Evolutionary conservation across 2,329 filamentous ascomycete genomes (phyloP).

Genomic region (Fonsecaea erecta): DNA sequence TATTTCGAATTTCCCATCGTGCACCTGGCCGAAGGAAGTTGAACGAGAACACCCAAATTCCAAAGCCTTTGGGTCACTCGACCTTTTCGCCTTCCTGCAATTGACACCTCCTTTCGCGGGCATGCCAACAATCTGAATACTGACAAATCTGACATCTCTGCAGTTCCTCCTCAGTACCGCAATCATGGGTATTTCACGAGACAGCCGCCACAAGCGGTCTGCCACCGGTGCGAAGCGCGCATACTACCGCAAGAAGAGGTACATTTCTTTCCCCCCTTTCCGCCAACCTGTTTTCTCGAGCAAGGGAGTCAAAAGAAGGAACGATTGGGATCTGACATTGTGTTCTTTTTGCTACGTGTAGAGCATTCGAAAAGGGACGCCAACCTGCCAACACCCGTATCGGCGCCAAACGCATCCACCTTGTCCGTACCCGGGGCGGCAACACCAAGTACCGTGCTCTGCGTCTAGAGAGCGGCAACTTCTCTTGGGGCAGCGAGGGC

Average conservation of each 20-base stretch:
- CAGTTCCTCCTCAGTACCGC: conserved; percentile 65
- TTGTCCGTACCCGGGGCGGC: conserved; percentile 94
- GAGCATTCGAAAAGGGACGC: conserved; percentile 99
- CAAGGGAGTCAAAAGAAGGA: conserved; percentile 6
- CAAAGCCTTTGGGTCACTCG: conserved; percentile 2
- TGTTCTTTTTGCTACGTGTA: conserved; percentile 61
- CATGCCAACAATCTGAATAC: not conserved
- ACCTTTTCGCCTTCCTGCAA: not conserved
- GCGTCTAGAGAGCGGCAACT: conserved; percentile 98
- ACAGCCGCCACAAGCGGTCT: conserved; percentile 99
- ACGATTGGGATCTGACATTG: conserved; percentile 17
- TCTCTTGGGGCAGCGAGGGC: conserved; percentile 98
- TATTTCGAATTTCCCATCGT: conserved; percentile 11
- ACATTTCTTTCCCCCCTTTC: conserved; percentile 39
- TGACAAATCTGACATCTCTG: conserved; percentile 12
- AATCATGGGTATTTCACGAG: conserved; percentile 99
- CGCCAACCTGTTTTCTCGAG: not conserved
- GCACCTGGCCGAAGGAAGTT: not conserved
- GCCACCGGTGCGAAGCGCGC: conserved; percentile 97
- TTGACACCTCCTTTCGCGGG: not conserved
- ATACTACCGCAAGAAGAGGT: conserved; percentile 75
- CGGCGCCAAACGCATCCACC: conserved; percentile 93
- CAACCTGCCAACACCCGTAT: conserved; percentile 99
- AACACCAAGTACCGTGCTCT: conserved; percentile 99
- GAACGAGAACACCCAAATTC: not conserved